Conservation (phyloP, 2,329 filamentous ascomycete species). For the Aphanocladium album region DNA sequence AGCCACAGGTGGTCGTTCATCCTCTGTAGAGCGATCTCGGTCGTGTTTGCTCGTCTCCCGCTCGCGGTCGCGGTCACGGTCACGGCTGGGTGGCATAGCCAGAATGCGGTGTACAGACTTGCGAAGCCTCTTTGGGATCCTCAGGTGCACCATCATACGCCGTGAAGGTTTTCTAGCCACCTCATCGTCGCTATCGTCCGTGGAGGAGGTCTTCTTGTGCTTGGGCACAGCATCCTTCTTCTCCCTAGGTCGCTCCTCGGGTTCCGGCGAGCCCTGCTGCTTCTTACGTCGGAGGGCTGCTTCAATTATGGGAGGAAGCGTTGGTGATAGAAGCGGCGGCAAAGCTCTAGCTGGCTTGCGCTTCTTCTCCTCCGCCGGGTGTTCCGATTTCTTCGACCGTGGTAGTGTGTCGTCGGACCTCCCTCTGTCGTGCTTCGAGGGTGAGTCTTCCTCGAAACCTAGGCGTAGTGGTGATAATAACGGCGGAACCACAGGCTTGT, state of each 20-base stretch:
- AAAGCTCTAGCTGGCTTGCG: slow-evolving; percentile 34
- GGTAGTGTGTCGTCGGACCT: slow-evolving; percentile 17
- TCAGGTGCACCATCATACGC: slow-evolving; percentile 40
- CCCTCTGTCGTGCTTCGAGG: slow-evolving; percentile 23
- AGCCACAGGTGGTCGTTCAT: slow-evolving; percentile 24
- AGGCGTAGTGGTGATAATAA: slow-evolving; percentile 49
- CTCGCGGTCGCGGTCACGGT: slow-evolving; percentile 21
- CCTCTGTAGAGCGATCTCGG: slow-evolving; percentile 1
- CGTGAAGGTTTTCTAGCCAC: slow-evolving; percentile 21
- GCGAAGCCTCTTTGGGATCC: slow-evolving; percentile 42
- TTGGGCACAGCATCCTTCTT: slow-evolving; percentile 17
- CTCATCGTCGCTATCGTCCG: slow-evolving; percentile 29
- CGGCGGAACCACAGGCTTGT: slow-evolving; percentile 42
- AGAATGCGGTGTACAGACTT: slow-evolving; percentile 44
- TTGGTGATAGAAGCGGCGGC: slow-evolving; percentile 51
- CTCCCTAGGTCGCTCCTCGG: slow-evolving; percentile 5
- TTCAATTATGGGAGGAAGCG: slow-evolving; percentile 48
- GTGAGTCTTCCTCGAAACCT: slow-evolving; percentile 31
- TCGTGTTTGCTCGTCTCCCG: slow-evolving; percentile 27
- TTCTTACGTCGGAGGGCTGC: slow-evolving; percentile 34
- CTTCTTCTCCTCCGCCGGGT: slow-evolving; percentile 30
- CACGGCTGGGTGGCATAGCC: slow-evolving; percentile 29
- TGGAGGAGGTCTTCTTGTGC: slow-evolving; percentile 21
- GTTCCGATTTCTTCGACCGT: slow-evolving; percentile 21
- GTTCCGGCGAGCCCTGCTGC: slow-evolving; percentile 8